Evolutionary conservation across 306 rosid species (phyloP).

Genomic region (Vigna hirtella): DNA sequence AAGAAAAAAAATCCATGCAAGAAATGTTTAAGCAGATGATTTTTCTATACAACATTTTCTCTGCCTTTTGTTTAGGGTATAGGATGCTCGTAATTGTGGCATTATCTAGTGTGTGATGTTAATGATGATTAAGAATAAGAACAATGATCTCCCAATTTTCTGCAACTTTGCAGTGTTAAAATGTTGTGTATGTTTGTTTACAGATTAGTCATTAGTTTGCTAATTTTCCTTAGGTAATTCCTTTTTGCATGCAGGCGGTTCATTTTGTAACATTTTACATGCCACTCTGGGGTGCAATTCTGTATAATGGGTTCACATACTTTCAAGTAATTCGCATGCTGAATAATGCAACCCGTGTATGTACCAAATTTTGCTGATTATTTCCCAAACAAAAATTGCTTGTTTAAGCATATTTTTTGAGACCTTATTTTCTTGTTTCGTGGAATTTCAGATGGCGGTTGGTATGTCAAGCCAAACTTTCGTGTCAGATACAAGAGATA

Average conservation of each 20-base stretch:
- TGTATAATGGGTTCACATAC: constrained; percentile 92
- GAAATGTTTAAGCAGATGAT: constrained; percentile 7
- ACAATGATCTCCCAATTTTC: constrained; percentile 22
- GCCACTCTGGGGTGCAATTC: constrained; percentile 99
- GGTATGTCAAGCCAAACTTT: constrained; percentile 81
- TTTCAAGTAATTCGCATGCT: constrained; percentile 97
- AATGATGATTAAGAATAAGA: constrained; percentile 8
- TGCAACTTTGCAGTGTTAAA: constrained; percentile 24
- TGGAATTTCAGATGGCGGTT: constrained; percentile 91
- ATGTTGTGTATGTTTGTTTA: constrained; percentile 31
- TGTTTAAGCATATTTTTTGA: constrained; percentile 38
- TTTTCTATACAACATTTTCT: constrained; percentile 7
- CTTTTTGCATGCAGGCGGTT: constrained; percentile 69
- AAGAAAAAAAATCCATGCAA: constrained; percentile 5
- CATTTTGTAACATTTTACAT: constrained; percentile 92
- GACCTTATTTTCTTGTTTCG: constrained; percentile 42
- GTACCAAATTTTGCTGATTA: constrained; percentile 46
- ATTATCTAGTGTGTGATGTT: constrained; percentile 15
- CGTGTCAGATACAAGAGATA: constrained; percentile 81
- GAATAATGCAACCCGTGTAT: constrained; percentile 96
- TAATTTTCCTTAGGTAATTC: constrained; percentile 15
- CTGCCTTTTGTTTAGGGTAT: not conserved
- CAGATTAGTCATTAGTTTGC: constrained; percentile 10
- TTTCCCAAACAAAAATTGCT: constrained; percentile 25
- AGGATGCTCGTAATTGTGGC: constrained; percentile 8